Conservation (phyloP, 768 basidiomycete species). For the Macrolepiota albuminosa region DNA sequence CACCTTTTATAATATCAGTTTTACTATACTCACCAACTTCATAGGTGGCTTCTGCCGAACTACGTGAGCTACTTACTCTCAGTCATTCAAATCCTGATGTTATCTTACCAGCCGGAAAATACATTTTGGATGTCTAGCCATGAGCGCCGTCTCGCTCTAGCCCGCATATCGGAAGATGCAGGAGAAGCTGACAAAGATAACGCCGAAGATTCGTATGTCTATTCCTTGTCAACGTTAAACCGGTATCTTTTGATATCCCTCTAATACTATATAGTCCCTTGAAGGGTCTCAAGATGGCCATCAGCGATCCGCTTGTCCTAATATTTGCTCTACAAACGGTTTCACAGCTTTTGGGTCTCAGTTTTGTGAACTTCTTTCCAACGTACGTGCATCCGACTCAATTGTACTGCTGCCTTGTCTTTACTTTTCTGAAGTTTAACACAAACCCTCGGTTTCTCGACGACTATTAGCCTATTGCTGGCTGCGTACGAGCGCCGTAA, state of each 20-base stretch:
- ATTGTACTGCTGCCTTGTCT: not conserved
- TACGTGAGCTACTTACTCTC: conserved; percentile 32
- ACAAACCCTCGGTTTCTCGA: conserved; percentile 55
- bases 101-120: conserved; percentile 45
- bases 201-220: conserved; percentile 49
- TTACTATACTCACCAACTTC: not conserved
- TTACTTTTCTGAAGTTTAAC: conserved; percentile 35
- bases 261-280: conserved; percentile 31
- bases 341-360: conserved; percentile 48
- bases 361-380: conserved; percentile 59
- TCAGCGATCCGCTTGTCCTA: conserved; percentile 49
- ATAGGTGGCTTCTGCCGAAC: conserved; percentile 55
- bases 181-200: conserved; percentile 64
- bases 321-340: conserved; percentile 51
- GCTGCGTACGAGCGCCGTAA: conserved; percentile 40
- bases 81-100: not conserved
- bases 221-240: not conserved
- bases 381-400: conserved; percentile 26
- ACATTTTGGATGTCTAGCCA: conserved; percentile 51
- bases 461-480: conserved; percentile 54
- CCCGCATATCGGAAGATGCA: conserved; percentile 62
- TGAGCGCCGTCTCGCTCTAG: conserved; percentile 57
- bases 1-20: not conserved
- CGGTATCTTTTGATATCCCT: not conserved
- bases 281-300: conserved; percentile 48